phyloP scores from a whole-genome alignment of 805 yeast genomes.

The Zygotorulaspora sp. region DNA sequence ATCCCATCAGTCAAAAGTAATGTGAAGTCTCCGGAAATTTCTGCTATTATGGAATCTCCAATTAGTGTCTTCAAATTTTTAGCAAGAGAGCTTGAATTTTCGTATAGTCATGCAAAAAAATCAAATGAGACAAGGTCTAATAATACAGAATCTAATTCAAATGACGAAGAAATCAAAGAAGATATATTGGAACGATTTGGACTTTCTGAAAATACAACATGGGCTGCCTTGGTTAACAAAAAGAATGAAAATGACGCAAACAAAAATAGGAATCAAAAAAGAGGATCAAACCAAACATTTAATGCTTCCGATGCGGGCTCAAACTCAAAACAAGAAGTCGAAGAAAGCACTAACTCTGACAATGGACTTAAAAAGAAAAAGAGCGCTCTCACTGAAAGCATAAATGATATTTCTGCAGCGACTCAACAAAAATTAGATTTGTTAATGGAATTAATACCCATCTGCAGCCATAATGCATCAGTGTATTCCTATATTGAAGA shows the following conservation, averaged over 20 bases:
- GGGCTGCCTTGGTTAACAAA: constrained; percentile 30
- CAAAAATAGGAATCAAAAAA: constrained; percentile 5
- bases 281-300: background rate
- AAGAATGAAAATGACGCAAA: constrained; percentile 10
- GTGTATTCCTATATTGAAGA: constrained; percentile 32
- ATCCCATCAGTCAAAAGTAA: constrained; percentile 12
- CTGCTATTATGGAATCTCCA: constrained; percentile 29
- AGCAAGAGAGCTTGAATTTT: constrained; percentile 33
- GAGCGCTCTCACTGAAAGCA: constrained; percentile 13
- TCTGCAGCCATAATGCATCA: constrained; percentile 34
- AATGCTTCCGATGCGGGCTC: constrained; percentile 1
- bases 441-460: constrained; percentile 25
- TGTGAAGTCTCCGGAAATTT: constrained; percentile 10
- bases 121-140: constrained; percentile 16
- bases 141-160: constrained; percentile 9
- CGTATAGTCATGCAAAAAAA: constrained; percentile 21
- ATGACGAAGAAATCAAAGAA: constrained; percentile 20
- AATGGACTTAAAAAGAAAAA: constrained; percentile 7
- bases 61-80: constrained; percentile 33
- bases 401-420: constrained; percentile 6
- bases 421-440: constrained; percentile 20
- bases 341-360: background rate
- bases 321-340: background rate
- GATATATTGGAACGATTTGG: constrained; percentile 32
- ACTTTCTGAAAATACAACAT: constrained; percentile 30